Evolutionary conservation across 2,329 filamentous ascomycete species (phyloP).

Genomic region (Exophiala sp.): DNA sequence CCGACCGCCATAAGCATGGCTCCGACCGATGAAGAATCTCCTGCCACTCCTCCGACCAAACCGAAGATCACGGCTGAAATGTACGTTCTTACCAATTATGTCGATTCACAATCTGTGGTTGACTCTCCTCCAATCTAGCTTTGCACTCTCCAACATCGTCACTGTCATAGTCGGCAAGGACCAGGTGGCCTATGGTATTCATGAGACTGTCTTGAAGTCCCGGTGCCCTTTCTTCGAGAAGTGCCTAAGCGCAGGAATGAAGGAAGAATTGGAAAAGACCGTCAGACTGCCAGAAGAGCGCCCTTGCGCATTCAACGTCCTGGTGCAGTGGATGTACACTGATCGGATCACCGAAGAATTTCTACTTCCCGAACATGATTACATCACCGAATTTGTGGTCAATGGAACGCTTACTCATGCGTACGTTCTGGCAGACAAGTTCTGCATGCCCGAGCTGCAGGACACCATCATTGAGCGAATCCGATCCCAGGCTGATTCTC

Average conservation of each 20-base stretch:
- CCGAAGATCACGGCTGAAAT: no score
- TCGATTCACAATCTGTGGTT: no score
- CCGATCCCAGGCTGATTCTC: no score
- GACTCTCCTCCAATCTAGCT: background rate
- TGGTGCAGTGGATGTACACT: conserved; percentile 16
- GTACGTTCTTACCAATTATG: no score
- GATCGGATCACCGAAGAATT: background rate
- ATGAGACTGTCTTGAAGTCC: conserved; percentile 9
- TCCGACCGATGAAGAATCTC: no score
- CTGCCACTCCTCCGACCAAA: no score
- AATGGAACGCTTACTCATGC: background rate
- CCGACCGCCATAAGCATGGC: no score
- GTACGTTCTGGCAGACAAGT: conserved; percentile 9
- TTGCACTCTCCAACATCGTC: conserved; percentile 7
- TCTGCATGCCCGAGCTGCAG: conserved; percentile 8
- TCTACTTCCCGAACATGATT: no score
- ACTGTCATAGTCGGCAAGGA: conserved; percentile 12
- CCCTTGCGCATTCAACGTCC: conserved; percentile 3
- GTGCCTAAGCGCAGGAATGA: conserved; percentile 10
- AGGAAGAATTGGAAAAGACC: conserved; percentile 2
- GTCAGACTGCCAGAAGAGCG: conserved; percentile 13
- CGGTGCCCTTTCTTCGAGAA: conserved; percentile 12
- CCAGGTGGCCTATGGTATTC: conserved; percentile 2
- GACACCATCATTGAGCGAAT: conserved; percentile 7
- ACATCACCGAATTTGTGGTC: no score